These are phyloP conservation scores for Elaeagnus macrophylla DNA, from an alignment of 306 rosid species.

Conservation along the genomic window DNA sequence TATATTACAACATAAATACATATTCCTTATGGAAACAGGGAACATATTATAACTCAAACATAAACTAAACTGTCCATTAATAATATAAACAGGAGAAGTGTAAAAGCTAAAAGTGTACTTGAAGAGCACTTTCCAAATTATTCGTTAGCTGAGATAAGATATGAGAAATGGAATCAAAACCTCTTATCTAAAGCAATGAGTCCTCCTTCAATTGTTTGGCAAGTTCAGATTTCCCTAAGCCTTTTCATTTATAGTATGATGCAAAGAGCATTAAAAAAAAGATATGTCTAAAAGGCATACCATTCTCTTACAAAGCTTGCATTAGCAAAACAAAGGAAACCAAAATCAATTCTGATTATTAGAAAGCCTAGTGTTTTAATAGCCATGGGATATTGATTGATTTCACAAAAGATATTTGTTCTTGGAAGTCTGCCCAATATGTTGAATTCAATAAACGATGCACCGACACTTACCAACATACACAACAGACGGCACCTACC, in stretches of 20 bases:
- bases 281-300: constrained; percentile 6
- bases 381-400: constrained; percentile 74
- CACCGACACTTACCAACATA: too few relatives aligned
- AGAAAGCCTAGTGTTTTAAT: constrained; percentile 46
- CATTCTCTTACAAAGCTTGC: constrained; percentile 71
- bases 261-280: not conserved
- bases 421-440: constrained; percentile 64
- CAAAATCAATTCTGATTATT: constrained; percentile 56
- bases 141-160: constrained; percentile 67
- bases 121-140: constrained; percentile 73
- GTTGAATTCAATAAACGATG: too few relatives aligned
- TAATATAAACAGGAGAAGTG: not conserved
- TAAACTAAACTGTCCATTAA: too few relatives aligned
- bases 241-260: too few relatives aligned
- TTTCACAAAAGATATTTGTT: constrained; percentile 61
- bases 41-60: too few relatives aligned
- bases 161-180: constrained; percentile 73
- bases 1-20: not conserved
- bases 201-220: constrained; percentile 52
- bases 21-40: too few relatives aligned
- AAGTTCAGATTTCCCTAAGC: constrained; percentile 18
- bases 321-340: constrained; percentile 79
- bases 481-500: too few relatives aligned
- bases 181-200: constrained; percentile 60
- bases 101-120: constrained; percentile 29